phyloP scores from a whole-genome alignment of 2,329 filamentous ascomycete species.

The Metarhizium robertsii region DNA sequence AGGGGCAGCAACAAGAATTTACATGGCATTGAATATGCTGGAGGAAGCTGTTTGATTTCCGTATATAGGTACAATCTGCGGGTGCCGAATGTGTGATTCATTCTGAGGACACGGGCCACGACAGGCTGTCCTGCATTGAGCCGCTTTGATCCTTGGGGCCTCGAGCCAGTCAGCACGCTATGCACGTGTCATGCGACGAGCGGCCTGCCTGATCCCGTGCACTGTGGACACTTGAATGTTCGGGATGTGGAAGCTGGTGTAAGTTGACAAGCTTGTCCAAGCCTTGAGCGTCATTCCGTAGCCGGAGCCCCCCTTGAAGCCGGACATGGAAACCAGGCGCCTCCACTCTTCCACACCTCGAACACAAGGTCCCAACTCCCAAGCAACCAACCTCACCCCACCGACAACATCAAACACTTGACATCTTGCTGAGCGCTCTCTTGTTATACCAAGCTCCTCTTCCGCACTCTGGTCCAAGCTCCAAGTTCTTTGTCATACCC shows the following conservation, averaged over 20 bases:
- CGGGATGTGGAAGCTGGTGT: too few relatives aligned
- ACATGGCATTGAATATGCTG: neutral
- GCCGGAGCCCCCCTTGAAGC: too few relatives aligned
- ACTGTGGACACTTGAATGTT: too few relatives aligned
- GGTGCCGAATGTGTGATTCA: neutral
- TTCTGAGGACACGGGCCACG: neutral
- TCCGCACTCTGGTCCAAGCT: neutral
- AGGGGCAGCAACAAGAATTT: neutral
- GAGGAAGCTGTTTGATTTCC: too few relatives aligned
- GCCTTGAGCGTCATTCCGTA: too few relatives aligned
- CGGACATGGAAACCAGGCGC: too few relatives aligned
- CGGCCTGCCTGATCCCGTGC: neutral
- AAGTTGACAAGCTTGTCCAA: too few relatives aligned
- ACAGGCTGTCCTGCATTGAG: neutral
- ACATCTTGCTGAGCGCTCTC: neutral
- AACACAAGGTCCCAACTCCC: neutral
- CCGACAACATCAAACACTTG: neutral
- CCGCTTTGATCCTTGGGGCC: neutral
- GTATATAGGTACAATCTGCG: too few relatives aligned
- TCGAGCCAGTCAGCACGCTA: neutral
- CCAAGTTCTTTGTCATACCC: neutral
- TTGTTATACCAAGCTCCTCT: neutral
- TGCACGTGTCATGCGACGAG: constrained; percentile 4
- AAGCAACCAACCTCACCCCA: neutral
- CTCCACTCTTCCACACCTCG: too few relatives aligned